Evolutionary conservation across 2,329 filamentous ascomycete genomes (phyloP).

Genomic region (Whalleya microplaca): DNA sequence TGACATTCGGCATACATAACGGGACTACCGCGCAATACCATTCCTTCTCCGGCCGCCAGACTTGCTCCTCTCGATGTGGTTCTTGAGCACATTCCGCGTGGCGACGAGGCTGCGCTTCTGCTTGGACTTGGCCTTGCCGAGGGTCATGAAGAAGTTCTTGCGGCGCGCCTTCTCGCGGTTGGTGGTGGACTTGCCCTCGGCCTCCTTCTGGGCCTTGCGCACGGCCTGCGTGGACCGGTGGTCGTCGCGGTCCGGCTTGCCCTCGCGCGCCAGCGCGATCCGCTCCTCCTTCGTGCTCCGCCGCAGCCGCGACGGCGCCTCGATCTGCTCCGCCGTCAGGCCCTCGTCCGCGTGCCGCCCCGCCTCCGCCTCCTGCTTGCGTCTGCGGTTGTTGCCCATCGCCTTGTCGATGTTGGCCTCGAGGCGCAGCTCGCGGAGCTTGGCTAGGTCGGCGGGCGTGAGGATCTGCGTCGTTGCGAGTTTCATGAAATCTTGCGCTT

Average conservation of each 20-base stretch:
- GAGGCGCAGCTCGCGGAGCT: slow-evolving; percentile 84
- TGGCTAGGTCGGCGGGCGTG: slow-evolving; percentile 93
- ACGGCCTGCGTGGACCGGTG: slow-evolving; percentile 87
- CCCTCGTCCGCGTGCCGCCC: slow-evolving; percentile 81
- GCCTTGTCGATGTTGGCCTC: slow-evolving; percentile 71
- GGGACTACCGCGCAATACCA: slow-evolving; percentile 35
- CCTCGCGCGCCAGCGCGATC: slow-evolving; percentile 79
- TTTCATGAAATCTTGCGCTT: slow-evolving; percentile 61
- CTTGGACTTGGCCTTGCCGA: slow-evolving; percentile 94
- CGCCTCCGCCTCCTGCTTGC: slow-evolving; percentile 52
- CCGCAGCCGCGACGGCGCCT: slow-evolving; percentile 78
- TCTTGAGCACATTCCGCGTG: slow-evolving; percentile 77
- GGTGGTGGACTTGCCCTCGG: slow-evolving; percentile 91
- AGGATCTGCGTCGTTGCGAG: slow-evolving; percentile 93
- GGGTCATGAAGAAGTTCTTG: slow-evolving; percentile 99
- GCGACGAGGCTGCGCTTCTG: slow-evolving; percentile 92
- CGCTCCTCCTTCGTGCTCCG: slow-evolving; percentile 91
- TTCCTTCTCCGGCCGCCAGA: slow-evolving; percentile 83
- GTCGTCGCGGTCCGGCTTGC: slow-evolving; percentile 75
- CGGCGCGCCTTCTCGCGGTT: slow-evolving; percentile 95
- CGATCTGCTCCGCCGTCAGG: slow-evolving; percentile 88
- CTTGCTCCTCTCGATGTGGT: slow-evolving; percentile 82
- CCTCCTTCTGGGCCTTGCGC: slow-evolving; percentile 83
- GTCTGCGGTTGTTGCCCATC: slow-evolving; percentile 53
- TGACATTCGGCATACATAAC: no score